phyloP scores from a whole-genome alignment of 306 rosid genomes.

The Glycine soja region DNA sequence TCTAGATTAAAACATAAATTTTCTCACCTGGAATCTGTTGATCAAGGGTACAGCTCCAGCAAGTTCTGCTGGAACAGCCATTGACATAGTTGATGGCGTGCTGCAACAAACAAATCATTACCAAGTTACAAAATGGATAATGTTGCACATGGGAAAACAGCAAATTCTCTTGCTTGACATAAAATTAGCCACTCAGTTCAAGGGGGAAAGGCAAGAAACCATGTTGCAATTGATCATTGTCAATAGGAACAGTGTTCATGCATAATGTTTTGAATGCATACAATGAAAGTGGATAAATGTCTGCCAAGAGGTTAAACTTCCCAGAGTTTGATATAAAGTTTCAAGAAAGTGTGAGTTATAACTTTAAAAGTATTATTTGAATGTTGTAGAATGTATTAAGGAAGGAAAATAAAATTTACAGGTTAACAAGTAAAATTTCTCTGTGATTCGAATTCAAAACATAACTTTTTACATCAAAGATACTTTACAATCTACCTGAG shows the following conservation, averaged over 20 bases:
- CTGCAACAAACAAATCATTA: constrained; percentile 56
- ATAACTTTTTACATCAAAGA: constrained; percentile 3
- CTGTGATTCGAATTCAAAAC: background rate
- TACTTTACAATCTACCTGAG: background rate
- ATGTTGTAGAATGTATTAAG: constrained; percentile 11
- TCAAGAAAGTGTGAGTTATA: background rate
- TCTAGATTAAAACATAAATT: constrained; percentile 8
- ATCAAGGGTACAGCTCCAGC: constrained; percentile 94
- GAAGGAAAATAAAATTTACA: background rate
- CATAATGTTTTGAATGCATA: background rate
- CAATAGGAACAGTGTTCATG: constrained; percentile 22
- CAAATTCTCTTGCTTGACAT: background rate
- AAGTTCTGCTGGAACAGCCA: constrained; percentile 83
- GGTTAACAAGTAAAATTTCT: constrained; percentile 4
- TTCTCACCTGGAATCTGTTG: constrained; percentile 81
- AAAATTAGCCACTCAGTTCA: constrained; percentile 13
- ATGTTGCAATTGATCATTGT: constrained; percentile 7
- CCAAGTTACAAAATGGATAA: constrained; percentile 6
- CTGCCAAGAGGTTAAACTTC: constrained; percentile 10
- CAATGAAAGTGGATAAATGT: background rate
- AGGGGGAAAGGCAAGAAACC: background rate
- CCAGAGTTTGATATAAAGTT: constrained; percentile 5
- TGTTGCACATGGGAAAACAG: constrained; percentile 13
- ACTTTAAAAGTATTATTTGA: background rate
- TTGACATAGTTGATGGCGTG: constrained; percentile 74